These are phyloP conservation scores for Xylaria sp. DNA, from an alignment of 2,329 filamentous ascomycete species.

Conservation along the genomic window DNA sequence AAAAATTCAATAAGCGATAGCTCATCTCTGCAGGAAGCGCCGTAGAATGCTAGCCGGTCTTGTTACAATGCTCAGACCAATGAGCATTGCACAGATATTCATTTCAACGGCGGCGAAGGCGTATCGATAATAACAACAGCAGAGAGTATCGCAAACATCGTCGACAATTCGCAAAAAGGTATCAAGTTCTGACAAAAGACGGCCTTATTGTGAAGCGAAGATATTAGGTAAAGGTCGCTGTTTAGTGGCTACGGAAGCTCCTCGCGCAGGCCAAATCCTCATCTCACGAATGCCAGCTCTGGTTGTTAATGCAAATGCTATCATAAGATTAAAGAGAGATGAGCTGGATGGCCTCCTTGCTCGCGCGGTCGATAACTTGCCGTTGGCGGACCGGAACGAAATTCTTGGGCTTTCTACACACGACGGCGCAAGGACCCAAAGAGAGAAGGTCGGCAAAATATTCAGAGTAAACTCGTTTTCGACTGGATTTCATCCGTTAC, in stretches of 20 bases:
- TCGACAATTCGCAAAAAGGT: background rate
- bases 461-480: constrained; percentile 50
- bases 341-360: constrained; percentile 43
- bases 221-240: constrained; percentile 50
- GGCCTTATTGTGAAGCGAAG: constrained; percentile 42
- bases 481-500: constrained; percentile 42
- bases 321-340: constrained; percentile 38
- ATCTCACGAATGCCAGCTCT: background rate
- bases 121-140: constrained; percentile 7
- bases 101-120: constrained; percentile 11
- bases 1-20: background rate
- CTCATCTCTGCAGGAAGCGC: no score
- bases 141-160: constrained; percentile 3
- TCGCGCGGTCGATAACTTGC: constrained; percentile 44
- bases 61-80: background rate
- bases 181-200: background rate
- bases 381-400: constrained; percentile 37
- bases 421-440: constrained; percentile 31
- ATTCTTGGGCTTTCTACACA: constrained; percentile 49
- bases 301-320: constrained; percentile 26
- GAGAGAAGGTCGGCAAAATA: constrained; percentile 47
- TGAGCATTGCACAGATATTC: constrained; percentile 4
- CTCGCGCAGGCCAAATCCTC: constrained; percentile 46
- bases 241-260: constrained; percentile 46
- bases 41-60: background rate